Conservation (phyloP, 1,284 basidiomycete genomes). For the Malassezia restricta region DNA sequence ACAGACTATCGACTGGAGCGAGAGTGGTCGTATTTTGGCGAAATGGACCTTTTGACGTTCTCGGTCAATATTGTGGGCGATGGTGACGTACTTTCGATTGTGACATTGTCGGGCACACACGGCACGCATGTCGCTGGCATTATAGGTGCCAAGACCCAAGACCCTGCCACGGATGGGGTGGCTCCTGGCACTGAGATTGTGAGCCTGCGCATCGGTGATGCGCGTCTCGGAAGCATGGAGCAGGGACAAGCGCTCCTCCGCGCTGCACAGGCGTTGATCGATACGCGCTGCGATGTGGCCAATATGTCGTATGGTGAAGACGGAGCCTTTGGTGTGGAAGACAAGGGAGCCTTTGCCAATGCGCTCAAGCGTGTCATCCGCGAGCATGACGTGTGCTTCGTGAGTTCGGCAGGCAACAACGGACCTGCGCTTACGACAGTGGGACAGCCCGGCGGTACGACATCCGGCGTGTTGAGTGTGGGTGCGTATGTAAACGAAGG, state of each 20-base stretch:
- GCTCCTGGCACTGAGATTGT: constrained; percentile 45
- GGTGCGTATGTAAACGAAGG: constrained; percentile 46
- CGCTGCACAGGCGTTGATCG: constrained; percentile 45
- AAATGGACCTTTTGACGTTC: constrained; percentile 44
- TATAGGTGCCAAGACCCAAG: constrained; percentile 38
- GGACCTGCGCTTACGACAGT: constrained; percentile 46
- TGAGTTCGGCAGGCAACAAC: constrained; percentile 42
- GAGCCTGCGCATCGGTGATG: constrained; percentile 37
- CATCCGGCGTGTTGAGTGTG: constrained; percentile 41
- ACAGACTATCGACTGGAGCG: constrained; percentile 43
- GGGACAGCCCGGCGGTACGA: constrained; percentile 45
- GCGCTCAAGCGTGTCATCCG: constrained; percentile 36
- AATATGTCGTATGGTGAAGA: constrained; percentile 47
- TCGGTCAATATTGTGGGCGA: constrained; percentile 42
- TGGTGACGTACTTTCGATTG: constrained; percentile 34
- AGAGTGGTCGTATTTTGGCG: constrained; percentile 42
- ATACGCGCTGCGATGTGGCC: constrained; percentile 43
- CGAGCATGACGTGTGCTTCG: constrained; percentile 38
- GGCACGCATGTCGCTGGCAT: constrained; percentile 47
- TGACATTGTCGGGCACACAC: constrained; percentile 42
- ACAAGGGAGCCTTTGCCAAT: constrained; percentile 43
- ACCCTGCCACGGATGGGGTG: constrained; percentile 41
- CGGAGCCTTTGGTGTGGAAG: constrained; percentile 39
- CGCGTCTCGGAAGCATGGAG: constrained; percentile 42
- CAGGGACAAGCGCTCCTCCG: constrained; percentile 46